phyloP scores from a whole-genome alignment of 345 rosid genomes.

The Excoecaria cochinchinensis region DNA sequence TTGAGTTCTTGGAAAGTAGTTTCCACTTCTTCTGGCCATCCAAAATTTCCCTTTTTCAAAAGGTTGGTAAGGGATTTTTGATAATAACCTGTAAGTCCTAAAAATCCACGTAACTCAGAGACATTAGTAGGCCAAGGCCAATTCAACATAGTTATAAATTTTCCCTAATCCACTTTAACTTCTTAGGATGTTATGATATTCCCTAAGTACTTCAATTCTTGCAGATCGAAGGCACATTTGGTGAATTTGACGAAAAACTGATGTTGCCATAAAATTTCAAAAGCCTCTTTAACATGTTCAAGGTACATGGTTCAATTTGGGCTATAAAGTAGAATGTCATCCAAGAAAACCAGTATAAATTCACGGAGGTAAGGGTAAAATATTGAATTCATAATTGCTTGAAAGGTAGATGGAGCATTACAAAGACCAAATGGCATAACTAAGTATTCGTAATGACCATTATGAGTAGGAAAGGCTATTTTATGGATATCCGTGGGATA shows the following conservation, averaged over 20 bases:
- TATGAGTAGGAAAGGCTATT: not conserved
- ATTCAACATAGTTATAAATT: too few relatives aligned
- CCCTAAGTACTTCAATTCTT: not conserved
- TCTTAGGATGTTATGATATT: not conserved
- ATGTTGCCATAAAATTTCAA: not conserved
- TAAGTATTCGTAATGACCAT: not conserved
- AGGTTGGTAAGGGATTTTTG: too few relatives aligned
- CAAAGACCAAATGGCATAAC: not conserved
- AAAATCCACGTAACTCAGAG: too few relatives aligned
- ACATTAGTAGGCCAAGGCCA: too few relatives aligned
- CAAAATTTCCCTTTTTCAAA: too few relatives aligned
- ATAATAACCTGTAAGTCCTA: too few relatives aligned
- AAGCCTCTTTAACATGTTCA: not conserved
- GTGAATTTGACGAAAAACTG: not conserved
- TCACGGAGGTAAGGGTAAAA: not conserved
- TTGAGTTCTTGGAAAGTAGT: too few relatives aligned
- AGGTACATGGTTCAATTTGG: not conserved
- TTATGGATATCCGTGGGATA: not conserved
- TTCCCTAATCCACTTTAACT: not conserved
- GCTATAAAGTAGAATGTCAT: not conserved
- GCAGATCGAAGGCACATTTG: not conserved
- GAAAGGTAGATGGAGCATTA: not conserved
- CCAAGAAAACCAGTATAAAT: not conserved
- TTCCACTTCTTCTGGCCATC: too few relatives aligned
- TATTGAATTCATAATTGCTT: not conserved